A percentile compares a stretch with the other conserved stretches of the same genome.
phyloP scores from a whole-genome alignment of 2,329 filamentous ascomycete species.

The Pestalotiopsis sp. region DNA sequence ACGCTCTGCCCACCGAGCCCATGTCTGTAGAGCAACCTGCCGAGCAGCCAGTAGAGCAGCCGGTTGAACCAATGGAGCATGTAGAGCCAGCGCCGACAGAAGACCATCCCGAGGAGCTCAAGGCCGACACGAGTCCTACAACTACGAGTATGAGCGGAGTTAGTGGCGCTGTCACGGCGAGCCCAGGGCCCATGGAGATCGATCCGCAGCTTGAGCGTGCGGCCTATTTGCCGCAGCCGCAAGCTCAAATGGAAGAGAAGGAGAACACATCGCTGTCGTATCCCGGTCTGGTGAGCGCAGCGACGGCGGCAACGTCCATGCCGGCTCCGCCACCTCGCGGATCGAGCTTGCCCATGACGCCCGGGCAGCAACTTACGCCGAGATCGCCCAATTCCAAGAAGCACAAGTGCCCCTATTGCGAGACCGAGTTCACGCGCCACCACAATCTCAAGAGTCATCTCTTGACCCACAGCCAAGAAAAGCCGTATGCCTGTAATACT shows the following conservation, averaged over 20 bases:
- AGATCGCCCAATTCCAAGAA: slow-evolving; percentile 79
- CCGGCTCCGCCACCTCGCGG: slow-evolving; percentile 50
- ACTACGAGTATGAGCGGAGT: slow-evolving; percentile 44
- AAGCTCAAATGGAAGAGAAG: slow-evolving; percentile 54
- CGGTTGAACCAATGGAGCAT: neutral
- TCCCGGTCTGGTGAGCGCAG: slow-evolving; percentile 51
- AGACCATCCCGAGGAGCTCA: slow-evolving; percentile 26
- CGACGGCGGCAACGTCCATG: slow-evolving; percentile 35
- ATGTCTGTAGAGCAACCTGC: neutral
- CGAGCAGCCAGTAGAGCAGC: slow-evolving; percentile 16
- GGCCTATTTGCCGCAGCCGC: slow-evolving; percentile 40
- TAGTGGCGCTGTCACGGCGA: slow-evolving; percentile 46
- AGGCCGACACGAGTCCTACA: slow-evolving; percentile 44
- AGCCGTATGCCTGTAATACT: slow-evolving; percentile 92
- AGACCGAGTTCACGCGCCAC: slow-evolving; percentile 94
- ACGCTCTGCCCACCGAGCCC: slow-evolving; percentile 1
- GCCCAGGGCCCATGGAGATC: slow-evolving; percentile 57
- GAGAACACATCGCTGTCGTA: slow-evolving; percentile 56
- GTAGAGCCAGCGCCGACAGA: slow-evolving; percentile 31
- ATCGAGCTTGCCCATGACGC: slow-evolving; percentile 61
- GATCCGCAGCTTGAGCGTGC: slow-evolving; percentile 43
- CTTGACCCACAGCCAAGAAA: slow-evolving; percentile 96
- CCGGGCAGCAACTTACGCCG: slow-evolving; percentile 50
- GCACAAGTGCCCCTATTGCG: slow-evolving; percentile 95
- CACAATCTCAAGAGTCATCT: slow-evolving; percentile 98